These are phyloP conservation scores for Uronychia binucleata DNA, from an alignment of 73 alveolate genomes.

Conservation along the genomic window DNA sequence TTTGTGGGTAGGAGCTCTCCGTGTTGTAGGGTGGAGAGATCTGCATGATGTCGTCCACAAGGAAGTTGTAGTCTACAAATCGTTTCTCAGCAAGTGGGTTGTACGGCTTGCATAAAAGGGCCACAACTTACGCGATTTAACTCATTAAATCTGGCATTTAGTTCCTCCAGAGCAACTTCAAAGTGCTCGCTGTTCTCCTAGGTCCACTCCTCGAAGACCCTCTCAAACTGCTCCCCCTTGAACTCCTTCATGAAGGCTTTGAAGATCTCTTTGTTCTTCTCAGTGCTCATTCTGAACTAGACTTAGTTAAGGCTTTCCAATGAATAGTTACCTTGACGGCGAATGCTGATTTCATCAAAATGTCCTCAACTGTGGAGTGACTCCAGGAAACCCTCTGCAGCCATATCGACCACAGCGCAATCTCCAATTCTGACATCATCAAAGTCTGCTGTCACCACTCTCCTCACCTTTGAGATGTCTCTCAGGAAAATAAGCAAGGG, in stretches of 20 bases:
- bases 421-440: no score
- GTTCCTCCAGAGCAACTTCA: not conserved
- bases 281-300: not conserved
- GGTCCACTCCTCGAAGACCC: not conserved
- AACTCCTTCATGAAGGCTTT: not conserved
- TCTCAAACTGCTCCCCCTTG: not conserved
- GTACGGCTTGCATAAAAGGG: constrained; percentile 7
- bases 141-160: constrained; percentile 9
- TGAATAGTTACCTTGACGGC: not conserved
- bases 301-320: not conserved
- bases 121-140: not conserved
- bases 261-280: not conserved
- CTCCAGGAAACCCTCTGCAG: no score
- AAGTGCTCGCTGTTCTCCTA: not conserved
- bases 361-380: no score
- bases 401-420: no score
- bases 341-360: not conserved
- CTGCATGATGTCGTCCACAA: constrained; percentile 46
- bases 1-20: constrained; percentile 3
- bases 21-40: constrained; percentile 49
- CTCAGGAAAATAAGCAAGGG: no score
- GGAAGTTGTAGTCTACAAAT: constrained; percentile 31
- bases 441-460: no score
- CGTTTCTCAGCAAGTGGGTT: constrained; percentile 24
- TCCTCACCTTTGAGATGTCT: no score